A percentile compares a stretch with the other conserved stretches of the same genome.
Evolutionary conservation across 208 protist species (phyloP).

Genomic region (Leishmania tarentolae): DNA sequence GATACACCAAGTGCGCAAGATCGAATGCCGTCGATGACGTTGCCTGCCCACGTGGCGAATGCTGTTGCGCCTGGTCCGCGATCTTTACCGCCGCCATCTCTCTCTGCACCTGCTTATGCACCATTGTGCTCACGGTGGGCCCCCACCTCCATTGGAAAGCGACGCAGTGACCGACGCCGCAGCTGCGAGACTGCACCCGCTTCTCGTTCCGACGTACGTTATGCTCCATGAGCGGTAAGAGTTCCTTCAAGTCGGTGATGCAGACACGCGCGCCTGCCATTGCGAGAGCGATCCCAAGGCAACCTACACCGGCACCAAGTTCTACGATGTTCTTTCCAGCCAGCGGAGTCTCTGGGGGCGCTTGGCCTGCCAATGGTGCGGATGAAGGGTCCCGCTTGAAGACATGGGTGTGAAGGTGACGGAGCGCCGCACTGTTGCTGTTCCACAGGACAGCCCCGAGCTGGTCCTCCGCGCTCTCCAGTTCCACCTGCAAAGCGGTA

Average conservation of each 20-base stretch:
- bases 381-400: conserved; percentile 15
- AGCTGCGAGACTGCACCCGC: conserved; percentile 39
- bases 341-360: conserved; percentile 7
- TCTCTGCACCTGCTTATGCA: conserved; percentile 45
- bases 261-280: conserved; percentile 70
- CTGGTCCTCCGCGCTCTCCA: conserved; percentile 84
- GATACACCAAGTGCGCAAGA: not conserved
- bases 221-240: conserved; percentile 80
- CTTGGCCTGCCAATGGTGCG: not conserved
- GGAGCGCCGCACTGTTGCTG: conserved; percentile 76
- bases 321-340: conserved; percentile 47
- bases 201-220: conserved; percentile 68
- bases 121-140: conserved; percentile 37
- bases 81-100: conserved; percentile 5
- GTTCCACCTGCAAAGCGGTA: conserved; percentile 36
- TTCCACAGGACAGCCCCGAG: conserved; percentile 91
- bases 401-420: conserved; percentile 68
- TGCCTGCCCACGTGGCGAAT: not conserved
- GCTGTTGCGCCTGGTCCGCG: not conserved
- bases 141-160: conserved; percentile 85
- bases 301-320: conserved; percentile 85
- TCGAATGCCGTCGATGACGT: not conserved
- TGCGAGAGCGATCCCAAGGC: conserved; percentile 88
- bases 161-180: conserved; percentile 44
- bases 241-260: conserved; percentile 86